A percentile compares a stretch with the other conserved stretches of the same genome.
Conservation (phyloP, 2,329 filamentous ascomycete species). For the Sordariomycetes sp. region DNA sequence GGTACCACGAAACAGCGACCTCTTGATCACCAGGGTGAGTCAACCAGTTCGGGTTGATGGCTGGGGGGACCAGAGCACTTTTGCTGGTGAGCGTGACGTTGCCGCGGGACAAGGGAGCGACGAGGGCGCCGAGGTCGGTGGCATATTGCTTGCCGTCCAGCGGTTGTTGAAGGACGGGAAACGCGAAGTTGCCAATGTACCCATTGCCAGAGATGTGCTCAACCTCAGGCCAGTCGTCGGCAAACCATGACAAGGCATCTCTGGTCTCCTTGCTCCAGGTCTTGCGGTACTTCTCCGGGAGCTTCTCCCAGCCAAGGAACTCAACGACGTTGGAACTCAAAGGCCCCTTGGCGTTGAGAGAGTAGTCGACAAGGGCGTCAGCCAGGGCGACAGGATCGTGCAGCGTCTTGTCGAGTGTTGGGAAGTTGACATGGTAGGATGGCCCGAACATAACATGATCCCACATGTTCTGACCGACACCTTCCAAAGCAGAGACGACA, state of each 20-base stretch:
- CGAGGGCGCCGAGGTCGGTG: slow-evolving; percentile 17
- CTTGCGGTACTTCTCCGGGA: slow-evolving; percentile 9
- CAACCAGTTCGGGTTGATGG: slow-evolving; percentile 38
- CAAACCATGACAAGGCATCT: slow-evolving; percentile 6
- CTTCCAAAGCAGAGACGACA: slow-evolving; percentile 42
- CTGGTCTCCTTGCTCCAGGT: slow-evolving; percentile 9
- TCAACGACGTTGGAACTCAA: slow-evolving; percentile 14
- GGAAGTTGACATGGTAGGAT: slow-evolving; percentile 6
- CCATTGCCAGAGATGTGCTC: slow-evolving; percentile 11
- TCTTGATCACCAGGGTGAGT: slow-evolving; percentile 30
- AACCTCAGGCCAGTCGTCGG: slow-evolving; percentile 11
- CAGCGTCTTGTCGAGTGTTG: slow-evolving; percentile 12
- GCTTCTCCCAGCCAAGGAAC: slow-evolving; percentile 14
- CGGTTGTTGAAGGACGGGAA: slow-evolving; percentile 6
- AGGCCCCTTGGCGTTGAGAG: slow-evolving; percentile 8
- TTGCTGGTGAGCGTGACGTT: slow-evolving; percentile 28
- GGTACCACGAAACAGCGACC: slow-evolving; percentile 30
- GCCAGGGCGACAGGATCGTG: slow-evolving; percentile 9
- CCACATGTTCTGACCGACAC: slow-evolving; percentile 51
- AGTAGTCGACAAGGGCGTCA: slow-evolving; percentile 8
- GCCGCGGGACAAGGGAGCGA: slow-evolving; percentile 31
- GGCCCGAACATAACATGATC: slow-evolving; percentile 31
- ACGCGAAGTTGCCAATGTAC: slow-evolving; percentile 10
- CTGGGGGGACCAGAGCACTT: slow-evolving; percentile 24
- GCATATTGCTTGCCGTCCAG: slow-evolving; percentile 12